Conservation (phyloP, 805 yeast species). For the Metschnikowia dekortorum region DNA sequence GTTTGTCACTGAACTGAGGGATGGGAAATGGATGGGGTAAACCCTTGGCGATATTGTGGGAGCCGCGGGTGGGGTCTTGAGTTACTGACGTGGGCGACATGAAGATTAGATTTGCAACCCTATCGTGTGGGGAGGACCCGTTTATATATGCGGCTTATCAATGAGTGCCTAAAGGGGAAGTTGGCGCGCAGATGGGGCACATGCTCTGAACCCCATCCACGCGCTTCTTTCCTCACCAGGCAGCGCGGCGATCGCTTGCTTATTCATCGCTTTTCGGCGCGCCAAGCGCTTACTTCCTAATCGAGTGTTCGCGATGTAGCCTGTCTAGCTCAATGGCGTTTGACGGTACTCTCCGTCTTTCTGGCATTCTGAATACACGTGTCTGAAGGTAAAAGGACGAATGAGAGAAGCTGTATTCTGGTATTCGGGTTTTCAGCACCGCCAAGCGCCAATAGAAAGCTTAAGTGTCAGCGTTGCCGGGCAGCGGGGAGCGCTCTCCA, state of each 20-base stretch:
- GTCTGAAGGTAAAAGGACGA: no score
- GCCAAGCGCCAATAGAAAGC: no score
- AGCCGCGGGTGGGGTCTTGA: conserved; percentile 39
- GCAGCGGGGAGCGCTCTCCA: not conserved
- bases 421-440: no score
- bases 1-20: conserved; percentile 48
- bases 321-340: no score
- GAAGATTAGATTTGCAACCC: not conserved
- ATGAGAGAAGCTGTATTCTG: no score
- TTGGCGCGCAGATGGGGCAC: not conserved
- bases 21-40: conserved; percentile 46
- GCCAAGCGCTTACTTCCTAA: not conserved
- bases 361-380: no score
- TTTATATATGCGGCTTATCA: not conserved
- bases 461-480: no score
- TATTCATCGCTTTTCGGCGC: no score
- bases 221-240: no score
- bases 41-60: conserved; percentile 58
- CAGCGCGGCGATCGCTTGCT: no score
- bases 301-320: not conserved
- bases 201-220: no score
- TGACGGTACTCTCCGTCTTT: no score
- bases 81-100: not conserved
- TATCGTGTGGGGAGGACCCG: not conserved
- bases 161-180: not conserved